A percentile compares a stretch with the other conserved stretches of the same genome.
Evolutionary conservation across 2,329 filamentous ascomycete species (phyloP).

Genomic region (Mycocentrospora acerina): DNA sequence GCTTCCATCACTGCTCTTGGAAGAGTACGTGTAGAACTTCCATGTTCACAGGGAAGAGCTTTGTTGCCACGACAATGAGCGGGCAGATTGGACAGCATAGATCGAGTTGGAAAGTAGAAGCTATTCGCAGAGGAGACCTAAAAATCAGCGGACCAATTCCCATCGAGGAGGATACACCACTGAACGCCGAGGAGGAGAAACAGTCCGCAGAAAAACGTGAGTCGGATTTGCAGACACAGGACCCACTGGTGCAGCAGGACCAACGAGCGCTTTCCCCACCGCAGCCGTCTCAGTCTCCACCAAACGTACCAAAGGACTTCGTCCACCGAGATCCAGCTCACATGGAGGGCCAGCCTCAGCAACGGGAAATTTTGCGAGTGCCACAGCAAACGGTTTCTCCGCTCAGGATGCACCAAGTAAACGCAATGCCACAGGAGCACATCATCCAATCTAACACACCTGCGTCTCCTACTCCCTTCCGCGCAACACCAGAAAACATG

Average conservation of each 20-base stretch:
- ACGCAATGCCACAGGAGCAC: constrained; percentile 27
- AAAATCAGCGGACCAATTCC: constrained; percentile 44
- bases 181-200: constrained; percentile 39
- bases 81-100: constrained; percentile 30
- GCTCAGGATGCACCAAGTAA: constrained; percentile 25
- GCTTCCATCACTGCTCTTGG: constrained; percentile 10
- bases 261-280: constrained; percentile 14
- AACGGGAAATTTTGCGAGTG: constrained; percentile 8
- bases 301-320: constrained; percentile 10
- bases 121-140: constrained; percentile 40
- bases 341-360: constrained; percentile 5
- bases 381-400: constrained; percentile 16
- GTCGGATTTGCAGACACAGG: constrained; percentile 15
- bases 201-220: constrained; percentile 29
- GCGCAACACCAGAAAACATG: constrained; percentile 32
- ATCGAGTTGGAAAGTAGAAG: constrained; percentile 43
- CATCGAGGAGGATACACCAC: constrained; percentile 38
- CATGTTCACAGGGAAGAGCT: constrained; percentile 39
- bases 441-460: constrained; percentile 23
- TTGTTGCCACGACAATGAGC: constrained; percentile 34
- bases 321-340: constrained; percentile 15
- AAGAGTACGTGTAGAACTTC: constrained; percentile 16
- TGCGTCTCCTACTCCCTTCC: constrained; percentile 31
- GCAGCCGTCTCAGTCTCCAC: constrained; percentile 15
- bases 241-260: constrained; percentile 13